Conservation (phyloP, 352 stramenopile species). For the Globisporangium radiosum region DNA sequence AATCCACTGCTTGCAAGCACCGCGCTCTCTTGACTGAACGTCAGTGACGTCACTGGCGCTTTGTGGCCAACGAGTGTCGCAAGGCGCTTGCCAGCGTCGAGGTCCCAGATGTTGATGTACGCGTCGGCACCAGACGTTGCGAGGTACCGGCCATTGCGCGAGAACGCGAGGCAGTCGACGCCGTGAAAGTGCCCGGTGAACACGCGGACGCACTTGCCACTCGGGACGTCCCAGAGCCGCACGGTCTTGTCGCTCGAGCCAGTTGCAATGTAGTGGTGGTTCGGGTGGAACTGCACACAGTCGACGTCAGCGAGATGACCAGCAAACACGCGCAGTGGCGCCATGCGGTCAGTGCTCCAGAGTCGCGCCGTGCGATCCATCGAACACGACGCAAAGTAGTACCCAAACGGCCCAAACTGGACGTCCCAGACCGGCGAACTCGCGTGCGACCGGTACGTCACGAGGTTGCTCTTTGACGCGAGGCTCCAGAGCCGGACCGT, state of each 20-base stretch:
- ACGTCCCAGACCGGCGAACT: constrained; percentile 90
- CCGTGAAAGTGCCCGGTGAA: constrained; percentile 88
- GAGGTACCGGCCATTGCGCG: constrained; percentile 85
- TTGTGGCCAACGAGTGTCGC: constrained; percentile 79
- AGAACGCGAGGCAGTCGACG: constrained; percentile 87
- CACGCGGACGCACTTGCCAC: constrained; percentile 88
- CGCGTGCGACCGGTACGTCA: constrained; percentile 67
- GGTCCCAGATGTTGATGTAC: constrained; percentile 93
- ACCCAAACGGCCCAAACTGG: constrained; percentile 83
- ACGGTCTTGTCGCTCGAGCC: constrained; percentile 93
- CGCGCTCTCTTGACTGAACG: constrained; percentile 74
- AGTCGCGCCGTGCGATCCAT: constrained; percentile 91
- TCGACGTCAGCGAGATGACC: constrained; percentile 91
- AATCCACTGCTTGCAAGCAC: constrained; percentile 69
- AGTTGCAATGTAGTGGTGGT: constrained; percentile 94
- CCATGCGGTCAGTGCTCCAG: constrained; percentile 90
- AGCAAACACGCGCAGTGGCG: constrained; percentile 89
- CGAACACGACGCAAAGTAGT: constrained; percentile 94
- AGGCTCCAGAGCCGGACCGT: constrained; percentile 85
- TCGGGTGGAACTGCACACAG: constrained; percentile 92
- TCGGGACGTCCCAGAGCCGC: constrained; percentile 93
- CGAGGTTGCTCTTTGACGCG: constrained; percentile 69
- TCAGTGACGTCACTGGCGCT: constrained; percentile 62
- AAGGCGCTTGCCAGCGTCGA: constrained; percentile 84
- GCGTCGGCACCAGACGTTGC: constrained; percentile 82